Percentiles rank a stretch among this genome's conserved stretches.
phyloP scores from a whole-genome alignment of 305 asterid genomes.

The Nicotiana rustica region DNA sequence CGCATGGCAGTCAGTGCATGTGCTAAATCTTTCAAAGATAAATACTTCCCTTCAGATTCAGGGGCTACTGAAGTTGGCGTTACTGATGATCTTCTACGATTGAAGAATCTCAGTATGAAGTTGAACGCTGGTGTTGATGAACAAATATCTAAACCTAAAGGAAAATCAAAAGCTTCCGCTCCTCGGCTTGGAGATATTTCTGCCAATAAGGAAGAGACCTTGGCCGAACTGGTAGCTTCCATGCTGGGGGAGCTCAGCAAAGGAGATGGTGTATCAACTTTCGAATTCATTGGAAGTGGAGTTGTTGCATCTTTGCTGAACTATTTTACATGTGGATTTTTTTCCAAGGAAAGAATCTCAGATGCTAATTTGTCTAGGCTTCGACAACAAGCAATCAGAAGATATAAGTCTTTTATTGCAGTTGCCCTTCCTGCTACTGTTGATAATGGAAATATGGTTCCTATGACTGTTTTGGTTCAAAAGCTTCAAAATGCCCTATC shows the following conservation, averaged over 20 bases:
- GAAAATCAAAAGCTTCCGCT: constrained; percentile 80
- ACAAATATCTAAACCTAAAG: constrained; percentile 73
- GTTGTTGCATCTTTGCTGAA: constrained; percentile 84
- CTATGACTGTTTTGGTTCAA: constrained; percentile 81
- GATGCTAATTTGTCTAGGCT: constrained; percentile 77
- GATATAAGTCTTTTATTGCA: constrained; percentile 83
- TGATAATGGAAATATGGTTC: constrained; percentile 58
- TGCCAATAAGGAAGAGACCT: constrained; percentile 67
- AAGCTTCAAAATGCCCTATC: constrained; percentile 94
- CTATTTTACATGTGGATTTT: constrained; percentile 89
- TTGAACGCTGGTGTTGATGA: constrained; percentile 68
- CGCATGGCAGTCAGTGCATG: constrained; percentile 77
- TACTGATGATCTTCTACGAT: constrained; percentile 84
- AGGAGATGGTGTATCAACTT: constrained; percentile 96
- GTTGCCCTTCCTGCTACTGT: constrained; percentile 72
- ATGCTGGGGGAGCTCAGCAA: constrained; percentile 87
- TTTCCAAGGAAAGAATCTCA: constrained; percentile 77
- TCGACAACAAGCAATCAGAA: constrained; percentile 83
- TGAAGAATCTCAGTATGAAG: constrained; percentile 87
- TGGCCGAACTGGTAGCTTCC: constrained; percentile 75
- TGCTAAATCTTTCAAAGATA: constrained; percentile 91
- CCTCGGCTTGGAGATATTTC: constrained; percentile 60
- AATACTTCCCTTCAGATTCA: constrained; percentile 79
- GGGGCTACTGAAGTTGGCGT: constrained; percentile 72
- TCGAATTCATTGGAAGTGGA: constrained; percentile 98